phyloP scores from a whole-genome alignment of 2,329 filamentous ascomycete genomes.

The Cladosporium sp. region DNA sequence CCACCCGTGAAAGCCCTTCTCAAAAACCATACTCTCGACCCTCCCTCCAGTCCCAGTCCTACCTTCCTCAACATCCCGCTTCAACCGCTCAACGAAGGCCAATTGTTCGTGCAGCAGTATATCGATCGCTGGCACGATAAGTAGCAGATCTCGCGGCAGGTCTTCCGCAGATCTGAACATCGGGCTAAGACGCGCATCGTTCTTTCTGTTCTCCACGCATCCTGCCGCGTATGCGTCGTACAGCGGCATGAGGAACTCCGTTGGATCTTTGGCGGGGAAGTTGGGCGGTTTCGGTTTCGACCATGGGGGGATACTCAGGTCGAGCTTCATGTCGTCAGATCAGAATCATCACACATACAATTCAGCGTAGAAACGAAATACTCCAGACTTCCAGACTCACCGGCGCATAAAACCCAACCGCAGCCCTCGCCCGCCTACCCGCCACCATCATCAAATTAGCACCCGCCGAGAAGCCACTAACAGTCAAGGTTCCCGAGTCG shows the following conservation, averaged over 20 bases:
- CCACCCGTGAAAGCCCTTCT: constrained; percentile 33
- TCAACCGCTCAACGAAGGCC: constrained; percentile 35
- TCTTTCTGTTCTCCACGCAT: neutral
- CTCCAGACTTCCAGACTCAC: constrained; percentile 18
- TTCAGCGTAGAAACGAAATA: neutral
- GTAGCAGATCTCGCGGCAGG: constrained; percentile 37
- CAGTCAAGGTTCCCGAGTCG: constrained; percentile 39
- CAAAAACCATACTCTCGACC: constrained; percentile 25
- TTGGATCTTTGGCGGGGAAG: constrained; percentile 37
- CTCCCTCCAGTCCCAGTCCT: constrained; percentile 16
- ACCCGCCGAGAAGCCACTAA: constrained; percentile 44
- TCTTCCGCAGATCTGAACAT: constrained; percentile 32
- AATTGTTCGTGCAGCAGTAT: constrained; percentile 41
- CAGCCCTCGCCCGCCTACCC: constrained; percentile 31
- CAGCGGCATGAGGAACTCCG: constrained; percentile 37
- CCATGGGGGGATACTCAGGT: constrained; percentile 37
- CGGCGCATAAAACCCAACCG: constrained; percentile 39
- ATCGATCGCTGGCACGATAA: constrained; percentile 40
- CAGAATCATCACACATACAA: neutral
- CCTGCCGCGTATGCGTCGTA: constrained; percentile 42
- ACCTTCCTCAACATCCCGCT: constrained; percentile 26
- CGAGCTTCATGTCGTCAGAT: constrained; percentile 15
- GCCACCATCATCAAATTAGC: constrained; percentile 41
- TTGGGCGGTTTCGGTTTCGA: constrained; percentile 37
- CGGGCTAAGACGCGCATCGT: constrained; percentile 37